These are phyloP conservation scores for Clavispora phyllophila DNA, from an alignment of 805 yeast genomes.

Conservation along the genomic window DNA sequence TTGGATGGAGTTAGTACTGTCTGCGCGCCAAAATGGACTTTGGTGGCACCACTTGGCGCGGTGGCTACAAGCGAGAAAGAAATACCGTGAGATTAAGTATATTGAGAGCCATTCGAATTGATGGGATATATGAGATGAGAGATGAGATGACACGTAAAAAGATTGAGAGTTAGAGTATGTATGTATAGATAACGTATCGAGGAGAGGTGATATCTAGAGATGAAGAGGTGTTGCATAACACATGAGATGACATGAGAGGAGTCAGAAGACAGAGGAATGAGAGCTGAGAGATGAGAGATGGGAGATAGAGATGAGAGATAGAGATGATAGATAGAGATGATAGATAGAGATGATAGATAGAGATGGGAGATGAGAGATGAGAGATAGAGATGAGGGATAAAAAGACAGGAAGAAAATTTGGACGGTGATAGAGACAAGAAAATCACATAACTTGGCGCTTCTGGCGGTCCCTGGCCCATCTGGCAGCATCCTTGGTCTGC, in stretches of 20 bases:
- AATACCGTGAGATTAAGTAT: background rate
- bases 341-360: background rate
- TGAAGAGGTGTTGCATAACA: slow-evolving; percentile 2
- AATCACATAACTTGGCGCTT: slow-evolving; percentile 31
- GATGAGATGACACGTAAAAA: slow-evolving; percentile 1
- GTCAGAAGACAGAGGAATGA: slow-evolving; percentile 2
- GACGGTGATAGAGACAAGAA: too few relatives aligned
- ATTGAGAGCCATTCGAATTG: background rate
- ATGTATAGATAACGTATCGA: background rate
- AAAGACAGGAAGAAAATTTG: too few relatives aligned
- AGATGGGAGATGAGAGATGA: slow-evolving; percentile 7
- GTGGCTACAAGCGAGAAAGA: background rate
- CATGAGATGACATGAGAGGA: slow-evolving; percentile 6
- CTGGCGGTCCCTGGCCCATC: slow-evolving; percentile 94
- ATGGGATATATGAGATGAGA: slow-evolving; percentile 1
- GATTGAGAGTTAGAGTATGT: slow-evolving; percentile 5
- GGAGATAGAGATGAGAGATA: slow-evolving; percentile 2
- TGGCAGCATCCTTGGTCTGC: slow-evolving; percentile 82
- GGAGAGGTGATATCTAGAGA: slow-evolving; percentile 1
- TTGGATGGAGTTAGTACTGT: background rate
- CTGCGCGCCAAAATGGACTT: too few relatives aligned
- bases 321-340: slow-evolving; percentile 5
- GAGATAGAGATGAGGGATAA: slow-evolving; percentile 7
- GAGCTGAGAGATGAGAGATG: slow-evolving; percentile 2
- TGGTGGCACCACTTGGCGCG: too few relatives aligned